Evolutionary conservation across 192 early-diverging fungal genomes (phyloP).

Genomic region (Coemansia sp.): DNA sequence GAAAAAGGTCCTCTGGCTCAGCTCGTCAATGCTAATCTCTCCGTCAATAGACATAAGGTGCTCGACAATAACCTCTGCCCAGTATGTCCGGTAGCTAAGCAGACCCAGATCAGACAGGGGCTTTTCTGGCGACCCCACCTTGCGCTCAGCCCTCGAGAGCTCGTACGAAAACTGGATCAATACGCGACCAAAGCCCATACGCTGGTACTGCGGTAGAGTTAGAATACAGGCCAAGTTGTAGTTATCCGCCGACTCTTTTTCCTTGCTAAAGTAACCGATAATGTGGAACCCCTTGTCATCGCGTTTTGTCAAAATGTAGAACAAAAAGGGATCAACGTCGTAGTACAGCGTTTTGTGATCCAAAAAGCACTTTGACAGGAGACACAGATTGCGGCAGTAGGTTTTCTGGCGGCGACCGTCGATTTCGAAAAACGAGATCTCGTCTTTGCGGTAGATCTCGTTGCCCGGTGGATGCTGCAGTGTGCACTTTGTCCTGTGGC

Average conservation of each 20-base stretch:
- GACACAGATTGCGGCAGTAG: constrained; percentile 94
- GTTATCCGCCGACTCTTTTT: constrained; percentile 93
- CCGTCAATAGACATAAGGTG: constrained; percentile 67
- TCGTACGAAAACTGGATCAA: constrained; percentile 98
- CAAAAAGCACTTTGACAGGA: constrained; percentile 94
- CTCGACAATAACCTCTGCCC: constrained; percentile 86
- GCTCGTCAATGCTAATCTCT: constrained; percentile 87
- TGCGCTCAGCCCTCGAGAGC: constrained; percentile 90
- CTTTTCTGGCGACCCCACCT: constrained; percentile 95
- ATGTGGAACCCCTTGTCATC: constrained; percentile 87
- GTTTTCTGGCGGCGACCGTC: constrained; percentile 90
- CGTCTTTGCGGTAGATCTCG: constrained; percentile 94
- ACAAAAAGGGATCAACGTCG: constrained; percentile 98
- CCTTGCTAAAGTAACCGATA: constrained; percentile 99
- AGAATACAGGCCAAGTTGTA: constrained; percentile 99
- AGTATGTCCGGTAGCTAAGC: constrained; percentile 92
- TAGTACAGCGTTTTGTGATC: constrained; percentile 99
- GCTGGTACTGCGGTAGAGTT: constrained; percentile 95
- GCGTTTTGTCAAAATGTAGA: constrained; percentile 89
- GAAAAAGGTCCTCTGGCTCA: constrained; percentile 80
- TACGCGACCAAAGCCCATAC: constrained; percentile 91
- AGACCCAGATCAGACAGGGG: constrained; percentile 96
- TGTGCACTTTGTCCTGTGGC: constrained; percentile 85
- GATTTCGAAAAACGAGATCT: constrained; percentile 96
- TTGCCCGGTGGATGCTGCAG: constrained; percentile 97